A percentile compares a stretch with the other conserved stretches of the same genome.
phyloP scores from a whole-genome alignment of 345 rosid species.

The Trapa incisa region DNA sequence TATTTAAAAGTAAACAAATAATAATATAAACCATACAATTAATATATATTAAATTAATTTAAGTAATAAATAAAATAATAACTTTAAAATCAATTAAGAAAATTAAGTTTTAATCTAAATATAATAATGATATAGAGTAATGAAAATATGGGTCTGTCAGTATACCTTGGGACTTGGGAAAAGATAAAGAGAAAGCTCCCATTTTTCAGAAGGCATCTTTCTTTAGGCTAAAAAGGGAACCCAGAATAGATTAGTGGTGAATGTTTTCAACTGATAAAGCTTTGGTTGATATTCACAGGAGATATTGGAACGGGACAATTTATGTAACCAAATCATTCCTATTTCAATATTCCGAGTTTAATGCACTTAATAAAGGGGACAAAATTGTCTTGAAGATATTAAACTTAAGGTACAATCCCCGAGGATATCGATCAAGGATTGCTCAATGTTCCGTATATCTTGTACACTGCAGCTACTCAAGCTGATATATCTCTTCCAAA shows the following conservation, averaged over 20 bases:
- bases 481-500: conserved; percentile 65
- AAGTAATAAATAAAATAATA: no score
- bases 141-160: background rate
- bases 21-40: no score
- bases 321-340: no score
- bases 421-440: background rate
- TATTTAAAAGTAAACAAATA: no score
- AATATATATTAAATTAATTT: no score
- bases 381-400: background rate
- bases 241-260: background rate
- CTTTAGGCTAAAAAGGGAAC: background rate
- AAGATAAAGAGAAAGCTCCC: background rate
- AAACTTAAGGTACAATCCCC: background rate
- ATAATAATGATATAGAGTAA: background rate
- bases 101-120: background rate
- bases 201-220: background rate
- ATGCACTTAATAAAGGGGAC: no score
- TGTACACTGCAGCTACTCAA: conserved; percentile 9
- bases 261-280: no score
- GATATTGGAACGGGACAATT: no score
- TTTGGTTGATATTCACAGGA: no score
- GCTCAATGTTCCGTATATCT: background rate
- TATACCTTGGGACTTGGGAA: background rate
- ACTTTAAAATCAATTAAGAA: no score
- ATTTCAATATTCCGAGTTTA: no score